Conservation (phyloP, 495 filamentous ascomycete species). For the Aspergillus leporis region DNA sequence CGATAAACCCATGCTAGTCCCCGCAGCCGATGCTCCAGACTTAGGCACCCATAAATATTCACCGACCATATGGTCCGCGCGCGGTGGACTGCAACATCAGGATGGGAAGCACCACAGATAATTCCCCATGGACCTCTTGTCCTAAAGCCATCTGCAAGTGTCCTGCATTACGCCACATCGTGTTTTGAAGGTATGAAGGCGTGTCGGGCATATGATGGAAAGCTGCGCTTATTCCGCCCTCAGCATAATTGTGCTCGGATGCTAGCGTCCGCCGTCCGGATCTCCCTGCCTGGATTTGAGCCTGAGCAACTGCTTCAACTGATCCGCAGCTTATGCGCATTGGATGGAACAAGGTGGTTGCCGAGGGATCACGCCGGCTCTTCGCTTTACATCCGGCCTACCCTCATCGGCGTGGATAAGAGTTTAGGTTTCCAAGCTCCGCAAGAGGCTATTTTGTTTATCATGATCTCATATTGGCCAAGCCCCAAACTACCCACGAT, state of each 20-base stretch:
- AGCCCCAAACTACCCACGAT: background rate
- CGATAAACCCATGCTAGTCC: background rate
- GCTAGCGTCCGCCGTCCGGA: background rate
- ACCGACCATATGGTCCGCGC: constrained; percentile 8
- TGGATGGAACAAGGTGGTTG: constrained; percentile 6
- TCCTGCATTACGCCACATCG: constrained; percentile 5
- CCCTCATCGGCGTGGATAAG: background rate
- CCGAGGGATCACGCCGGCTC: background rate
- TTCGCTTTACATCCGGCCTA: constrained; percentile 2
- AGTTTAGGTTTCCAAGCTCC: constrained; percentile 1
- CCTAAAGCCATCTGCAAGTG: background rate
- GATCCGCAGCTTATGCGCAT: background rate
- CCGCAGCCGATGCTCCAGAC: background rate
- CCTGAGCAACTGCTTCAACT: background rate
- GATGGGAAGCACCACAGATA: constrained; percentile 3
- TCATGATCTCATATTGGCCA: background rate
- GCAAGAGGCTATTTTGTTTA: constrained; percentile 1
- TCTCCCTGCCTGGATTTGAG: background rate
- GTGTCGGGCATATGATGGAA: constrained; percentile 5
- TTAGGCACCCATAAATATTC: background rate
- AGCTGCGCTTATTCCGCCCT: constrained; percentile 4
- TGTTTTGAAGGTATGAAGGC: constrained; percentile 10
- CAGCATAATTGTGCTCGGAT: constrained; percentile 8
- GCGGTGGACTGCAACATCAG: background rate
- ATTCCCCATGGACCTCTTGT: constrained; percentile 1